Percentiles rank a stretch among this genome's conserved stretches.
Evolutionary conservation across 2,329 filamentous ascomycete species (phyloP).

Genomic region (Taxawa tesnikishii): DNA sequence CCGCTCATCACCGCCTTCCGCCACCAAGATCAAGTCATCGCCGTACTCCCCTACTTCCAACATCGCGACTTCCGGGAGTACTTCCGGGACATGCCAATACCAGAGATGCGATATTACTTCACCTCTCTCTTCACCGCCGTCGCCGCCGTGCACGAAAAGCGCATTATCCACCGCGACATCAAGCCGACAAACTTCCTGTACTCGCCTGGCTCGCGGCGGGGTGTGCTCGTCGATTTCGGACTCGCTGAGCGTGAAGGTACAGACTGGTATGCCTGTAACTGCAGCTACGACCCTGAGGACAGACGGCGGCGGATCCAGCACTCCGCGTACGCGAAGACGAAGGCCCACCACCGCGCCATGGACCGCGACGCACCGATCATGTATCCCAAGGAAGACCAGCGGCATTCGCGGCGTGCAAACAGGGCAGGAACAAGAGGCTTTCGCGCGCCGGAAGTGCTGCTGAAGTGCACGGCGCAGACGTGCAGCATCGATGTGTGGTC

Average conservation of each 20-base stretch:
- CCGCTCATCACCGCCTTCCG: slow-evolving; percentile 96
- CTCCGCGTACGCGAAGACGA: slow-evolving; percentile 39
- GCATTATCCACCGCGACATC: slow-evolving; percentile 89
- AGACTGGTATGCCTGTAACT: slow-evolving; percentile 72
- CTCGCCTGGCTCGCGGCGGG: slow-evolving; percentile 64
- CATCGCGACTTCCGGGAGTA: slow-evolving; percentile 93
- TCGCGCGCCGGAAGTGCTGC: slow-evolving; percentile 86
- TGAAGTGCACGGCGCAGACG: slow-evolving; percentile 93
- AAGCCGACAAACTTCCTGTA: slow-evolving; percentile 98
- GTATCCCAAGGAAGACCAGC: slow-evolving; percentile 81
- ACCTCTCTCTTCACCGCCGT: slow-evolving; percentile 78
- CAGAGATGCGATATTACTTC: slow-evolving; percentile 84
- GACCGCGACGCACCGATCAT: slow-evolving; percentile 35
- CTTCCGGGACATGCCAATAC: slow-evolving; percentile 77
- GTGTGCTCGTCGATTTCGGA: slow-evolving; percentile 98
- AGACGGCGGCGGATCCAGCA: slow-evolving; percentile 47
- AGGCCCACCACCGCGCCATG: slow-evolving; percentile 8
- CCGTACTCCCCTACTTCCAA: slow-evolving; percentile 87
- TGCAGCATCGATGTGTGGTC: slow-evolving; percentile 95
- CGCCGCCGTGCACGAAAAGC: slow-evolving; percentile 65
- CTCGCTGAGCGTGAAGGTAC: slow-evolving; percentile 65
- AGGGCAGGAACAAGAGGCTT: slow-evolving; percentile 91
- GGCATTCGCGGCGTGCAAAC: slow-evolving; percentile 81
- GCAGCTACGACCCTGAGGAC: slow-evolving; percentile 51
- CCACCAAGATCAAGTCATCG: slow-evolving; percentile 85